Evolutionary conservation across 257 asterid genomes (phyloP).

Genomic region (Echites panduratus): DNA sequence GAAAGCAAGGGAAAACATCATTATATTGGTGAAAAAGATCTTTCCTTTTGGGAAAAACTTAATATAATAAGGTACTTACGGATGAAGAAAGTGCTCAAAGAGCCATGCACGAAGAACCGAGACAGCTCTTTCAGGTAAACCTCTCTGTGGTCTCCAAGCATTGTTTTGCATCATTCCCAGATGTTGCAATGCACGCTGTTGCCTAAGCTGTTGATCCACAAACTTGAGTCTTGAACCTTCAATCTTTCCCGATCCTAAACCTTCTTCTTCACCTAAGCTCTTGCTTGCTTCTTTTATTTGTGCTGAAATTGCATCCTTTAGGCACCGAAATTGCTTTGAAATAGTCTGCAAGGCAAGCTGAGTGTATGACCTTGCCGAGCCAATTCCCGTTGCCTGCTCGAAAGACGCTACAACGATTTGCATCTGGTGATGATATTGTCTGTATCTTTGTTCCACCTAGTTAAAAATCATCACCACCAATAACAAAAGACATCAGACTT

Average conservation of each 20-base stretch:
- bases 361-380: slow-evolving; percentile 59
- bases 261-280: slow-evolving; percentile 46
- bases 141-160: slow-evolving; percentile 79
- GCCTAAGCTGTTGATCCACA: slow-evolving; percentile 43
- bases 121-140: slow-evolving; percentile 68
- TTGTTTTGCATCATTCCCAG: slow-evolving; percentile 53
- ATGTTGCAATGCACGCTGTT: slow-evolving; percentile 52
- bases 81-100: slow-evolving; percentile 75
- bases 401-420: slow-evolving; percentile 47
- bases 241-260: slow-evolving; percentile 15
- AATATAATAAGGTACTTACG: slow-evolving; percentile 28
- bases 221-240: slow-evolving; percentile 48
- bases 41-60: no score
- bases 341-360: slow-evolving; percentile 52
- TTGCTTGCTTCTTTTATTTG: slow-evolving; percentile 44
- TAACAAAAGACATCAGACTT: neutral
- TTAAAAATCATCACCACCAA: neutral
- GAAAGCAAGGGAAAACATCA: neutral
- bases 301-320: slow-evolving; percentile 46
- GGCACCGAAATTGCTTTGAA: slow-evolving; percentile 58
- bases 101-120: slow-evolving; percentile 87
- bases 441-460: slow-evolving; percentile 70
- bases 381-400: slow-evolving; percentile 62
- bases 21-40: neutral
- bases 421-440: slow-evolving; percentile 59